Conservation (phyloP, 169 alveolate genomes). For the Cyclospora cayetanensis region DNA sequence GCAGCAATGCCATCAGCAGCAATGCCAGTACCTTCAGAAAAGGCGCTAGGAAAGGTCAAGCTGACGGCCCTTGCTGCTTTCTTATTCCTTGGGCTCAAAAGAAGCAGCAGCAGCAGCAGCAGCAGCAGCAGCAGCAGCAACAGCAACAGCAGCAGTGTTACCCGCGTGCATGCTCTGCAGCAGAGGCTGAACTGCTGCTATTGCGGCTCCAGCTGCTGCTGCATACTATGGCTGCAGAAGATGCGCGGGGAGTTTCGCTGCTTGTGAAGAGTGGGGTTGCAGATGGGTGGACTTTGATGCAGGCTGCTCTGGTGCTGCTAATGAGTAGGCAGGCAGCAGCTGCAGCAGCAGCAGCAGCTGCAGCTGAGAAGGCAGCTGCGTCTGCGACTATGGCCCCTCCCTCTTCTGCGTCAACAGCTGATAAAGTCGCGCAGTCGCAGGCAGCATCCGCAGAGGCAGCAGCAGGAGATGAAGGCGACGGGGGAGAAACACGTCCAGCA, state of each 20-base stretch:
- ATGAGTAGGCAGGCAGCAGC: constrained; percentile 1
- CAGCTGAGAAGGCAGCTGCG: background rate
- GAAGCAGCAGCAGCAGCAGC: constrained; percentile 1
- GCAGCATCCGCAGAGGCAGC: too few species aligned
- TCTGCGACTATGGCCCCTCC: background rate
- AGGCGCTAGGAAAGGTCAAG: background rate
- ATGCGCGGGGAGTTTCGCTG: constrained; percentile 11
- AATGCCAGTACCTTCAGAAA: too few species aligned
- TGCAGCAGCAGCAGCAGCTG: constrained; percentile 32
- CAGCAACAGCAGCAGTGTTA: background rate
- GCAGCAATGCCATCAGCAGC: constrained; percentile 8
- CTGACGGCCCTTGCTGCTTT: background rate
- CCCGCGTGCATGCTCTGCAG: constrained; percentile 18
- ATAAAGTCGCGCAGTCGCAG: too few species aligned
- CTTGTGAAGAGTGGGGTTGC: background rate
- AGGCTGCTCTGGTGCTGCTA: constrained; percentile 33
- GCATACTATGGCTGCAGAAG: constrained; percentile 2
- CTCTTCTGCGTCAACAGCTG: background rate
- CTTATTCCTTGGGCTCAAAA: background rate
- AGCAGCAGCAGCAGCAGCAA: constrained; percentile 29
- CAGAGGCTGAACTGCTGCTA: constrained; percentile 38
- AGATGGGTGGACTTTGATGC: background rate
- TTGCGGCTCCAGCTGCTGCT: constrained; percentile 45
- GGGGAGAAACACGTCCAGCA: background rate
- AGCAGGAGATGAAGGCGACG: background rate